Evolutionary conservation across 257 asterid species (phyloP), one percentile per base, ranked within the genome.

Genomic region (Primulina eburnea): DNA sequence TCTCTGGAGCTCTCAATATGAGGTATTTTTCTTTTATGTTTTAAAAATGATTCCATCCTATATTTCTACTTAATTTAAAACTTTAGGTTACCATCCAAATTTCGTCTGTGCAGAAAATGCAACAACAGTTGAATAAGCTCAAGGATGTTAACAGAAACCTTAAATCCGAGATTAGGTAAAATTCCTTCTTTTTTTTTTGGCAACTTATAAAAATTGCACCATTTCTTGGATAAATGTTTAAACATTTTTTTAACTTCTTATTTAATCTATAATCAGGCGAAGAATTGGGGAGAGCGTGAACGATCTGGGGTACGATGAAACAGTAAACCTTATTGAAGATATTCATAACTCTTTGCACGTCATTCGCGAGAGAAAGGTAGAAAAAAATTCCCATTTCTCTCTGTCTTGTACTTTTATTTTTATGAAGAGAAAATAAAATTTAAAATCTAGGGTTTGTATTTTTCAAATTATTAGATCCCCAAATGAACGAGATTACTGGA

Each of bases 1-100:
- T 85, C 80, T 93, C 17, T 93, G 99, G 99, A 80, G 60, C 77
- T 64, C 95, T 55, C 96, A 89, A 78, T 89, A 86, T 68, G 96
- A 90, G 96, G 97, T 93, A 77, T 58, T 34, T 65, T 10, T n/a
- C n/a, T n/a, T 7, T 70, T 73, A 11, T 17, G 0, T 4, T 33
- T 62, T 50, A 7, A 8, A 24, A 37, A 3, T 11, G 33, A 53
- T 28, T 28, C 4, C 30, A 28, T 28, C 30, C 30, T 28, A 28
- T 8, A 37, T 2, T 4, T 20, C 0, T 1, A 6, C 35, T 11
- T 21, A 12, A 4, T 43, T 43, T 3, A 4, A 43, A 43, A 12
- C 53, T 43, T 43, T 43, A 12, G 53, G 17, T 43, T 12, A 12
- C 6, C 12, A 12, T 43, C 4, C n/a, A 43, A 43, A 12, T 11